Evolutionary conservation across 768 basidiomycete species (phyloP), one percentile per base, ranked within the genome.

Genomic region (Glaciozyma martinii): DNA sequence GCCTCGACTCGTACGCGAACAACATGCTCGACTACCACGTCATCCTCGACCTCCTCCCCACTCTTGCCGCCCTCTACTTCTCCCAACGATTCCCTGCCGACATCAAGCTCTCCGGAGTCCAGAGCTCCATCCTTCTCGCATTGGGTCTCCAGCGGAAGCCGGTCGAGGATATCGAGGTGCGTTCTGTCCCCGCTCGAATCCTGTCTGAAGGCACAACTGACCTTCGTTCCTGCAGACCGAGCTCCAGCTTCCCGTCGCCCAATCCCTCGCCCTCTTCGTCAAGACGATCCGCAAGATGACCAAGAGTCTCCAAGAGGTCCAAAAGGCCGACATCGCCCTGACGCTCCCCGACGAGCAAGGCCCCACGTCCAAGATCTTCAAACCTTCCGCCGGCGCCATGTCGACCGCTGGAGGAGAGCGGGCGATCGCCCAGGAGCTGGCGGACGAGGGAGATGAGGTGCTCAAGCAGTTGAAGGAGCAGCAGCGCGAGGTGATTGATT

Each of bases 11-110:
- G 8, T 99, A 99, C 70, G 88, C 91, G 1, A 92, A 94, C 76
- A 92, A 95, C 76, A 86, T 88, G 84, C 81, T 98, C 49, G 95
- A 98, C 76, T 97, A 94, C 73, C 95, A 98, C 74, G 90, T 94
- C 71, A 83, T 98, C 62, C 81, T 98, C 47, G 95, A 99, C 76
- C 80, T 98, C 30, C 81, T 99, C 21, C 94, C 95, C 0, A 82
- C 80, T 1, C 78, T 91, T 44, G 85, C 90, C 4, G 78, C 81
- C n/a, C 80, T 97, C 19, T 94, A 87, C 78, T 99, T 98, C 76
- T 84, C 90, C 71, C 82, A 75, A 18, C 73, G 77, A 15, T 72
- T 81, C 56, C 85, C 84, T 1, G 80, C 80, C 7, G 85, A 85
- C 23, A 78, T 88, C 25, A 82, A 78, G 52, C 76, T 98, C 25